Conservation (phyloP, 2,329 filamentous ascomycete species). For the Xylariaceae sp. region DNA sequence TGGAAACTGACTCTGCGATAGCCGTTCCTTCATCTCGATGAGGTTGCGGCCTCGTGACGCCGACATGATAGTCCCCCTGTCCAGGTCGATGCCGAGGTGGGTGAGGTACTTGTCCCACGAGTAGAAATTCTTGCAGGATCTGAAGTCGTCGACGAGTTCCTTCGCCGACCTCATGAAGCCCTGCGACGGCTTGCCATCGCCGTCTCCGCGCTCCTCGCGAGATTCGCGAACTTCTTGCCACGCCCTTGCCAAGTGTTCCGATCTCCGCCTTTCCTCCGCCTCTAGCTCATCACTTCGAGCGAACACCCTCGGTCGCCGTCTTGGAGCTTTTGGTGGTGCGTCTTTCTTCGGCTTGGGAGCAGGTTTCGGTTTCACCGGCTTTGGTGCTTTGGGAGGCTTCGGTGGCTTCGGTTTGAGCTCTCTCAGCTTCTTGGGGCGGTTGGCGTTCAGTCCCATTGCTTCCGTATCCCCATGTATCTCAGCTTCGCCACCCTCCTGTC, state of each 20-base stretch:
- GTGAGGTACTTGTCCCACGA: constrained; percentile 58
- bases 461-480: not conserved
- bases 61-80: constrained; percentile 13
- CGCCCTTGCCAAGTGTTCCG: constrained; percentile 24
- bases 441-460: not conserved
- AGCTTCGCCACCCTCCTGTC: constrained; percentile 11
- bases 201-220: constrained; percentile 7
- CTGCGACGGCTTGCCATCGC: constrained; percentile 37
- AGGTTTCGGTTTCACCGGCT: constrained; percentile 21
- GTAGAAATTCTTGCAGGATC: constrained; percentile 56
- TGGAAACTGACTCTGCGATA: constrained; percentile 42
- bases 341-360: constrained; percentile 13
- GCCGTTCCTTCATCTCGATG: constrained; percentile 47
- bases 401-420: constrained; percentile 14
- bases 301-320: constrained; percentile 23
- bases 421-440: constrained; percentile 4
- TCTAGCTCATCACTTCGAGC: constrained; percentile 21
- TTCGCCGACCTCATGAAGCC: constrained; percentile 53
- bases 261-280: constrained; percentile 23
- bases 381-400: constrained; percentile 8
- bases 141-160: constrained; percentile 55
- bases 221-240: constrained; percentile 32
- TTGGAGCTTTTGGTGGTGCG: not conserved
- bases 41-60: constrained; percentile 30
- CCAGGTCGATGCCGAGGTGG: constrained; percentile 42